phyloP scores from a whole-genome alignment of 73 alveolate genomes.

The Tetrahymena malaccensis region DNA sequence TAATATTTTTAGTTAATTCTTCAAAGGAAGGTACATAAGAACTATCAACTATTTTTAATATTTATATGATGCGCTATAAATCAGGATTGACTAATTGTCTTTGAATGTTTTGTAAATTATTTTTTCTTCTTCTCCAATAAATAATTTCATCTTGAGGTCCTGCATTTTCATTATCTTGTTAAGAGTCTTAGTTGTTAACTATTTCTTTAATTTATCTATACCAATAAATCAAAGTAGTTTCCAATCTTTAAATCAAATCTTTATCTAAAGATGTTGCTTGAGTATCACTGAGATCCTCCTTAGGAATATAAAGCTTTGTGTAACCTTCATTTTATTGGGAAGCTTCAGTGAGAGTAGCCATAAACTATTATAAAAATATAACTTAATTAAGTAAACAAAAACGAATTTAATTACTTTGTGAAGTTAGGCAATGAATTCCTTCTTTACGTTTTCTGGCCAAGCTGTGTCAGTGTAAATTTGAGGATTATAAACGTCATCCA shows the following conservation, averaged over 20 bases:
- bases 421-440: conserved; percentile 92
- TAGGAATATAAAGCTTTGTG: conserved; percentile 92
- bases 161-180: conserved; percentile 64
- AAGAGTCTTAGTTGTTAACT: conserved; percentile 88
- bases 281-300: conserved; percentile 90
- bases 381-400: too few species aligned
- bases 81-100: conserved; percentile 77
- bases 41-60: conserved; percentile 62
- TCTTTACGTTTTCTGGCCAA: conserved; percentile 99
- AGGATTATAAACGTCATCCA: conserved; percentile 86
- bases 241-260: conserved; percentile 93
- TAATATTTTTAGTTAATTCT: conserved; percentile 68
- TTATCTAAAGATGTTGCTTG: conserved; percentile 96
- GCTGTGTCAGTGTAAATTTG: conserved; percentile 66
- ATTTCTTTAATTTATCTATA: conserved; percentile 96
- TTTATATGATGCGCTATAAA: conserved; percentile 66
- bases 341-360: conserved; percentile 91
- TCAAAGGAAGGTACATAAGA: conserved; percentile 68
- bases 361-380: conserved; percentile 22
- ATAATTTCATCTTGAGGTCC: conserved; percentile 87
- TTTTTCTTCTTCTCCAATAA: conserved; percentile 76
- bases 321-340: conserved; percentile 85
- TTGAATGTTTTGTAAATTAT: conserved; percentile 61
- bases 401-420: conserved; percentile 53
- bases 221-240: conserved; percentile 95